These are phyloP conservation scores for Mycena vitilis DNA, from an alignment of 768 basidiomycete species.

Conservation along the genomic window DNA sequence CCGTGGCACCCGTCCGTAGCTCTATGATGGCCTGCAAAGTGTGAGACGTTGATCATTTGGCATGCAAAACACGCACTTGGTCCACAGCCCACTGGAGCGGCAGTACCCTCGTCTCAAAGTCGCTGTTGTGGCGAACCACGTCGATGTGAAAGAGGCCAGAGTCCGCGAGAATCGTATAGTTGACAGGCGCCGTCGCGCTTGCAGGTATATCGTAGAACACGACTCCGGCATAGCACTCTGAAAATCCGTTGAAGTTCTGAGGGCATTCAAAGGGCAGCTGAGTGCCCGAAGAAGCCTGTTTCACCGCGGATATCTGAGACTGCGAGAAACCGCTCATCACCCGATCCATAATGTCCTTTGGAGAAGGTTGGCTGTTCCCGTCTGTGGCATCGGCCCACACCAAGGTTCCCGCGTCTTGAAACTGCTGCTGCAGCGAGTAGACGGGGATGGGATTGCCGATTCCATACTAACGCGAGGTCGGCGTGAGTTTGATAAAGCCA, in stretches of 20 bases:
- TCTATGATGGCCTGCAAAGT: slow-evolving; percentile 73
- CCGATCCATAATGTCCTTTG: slow-evolving; percentile 68
- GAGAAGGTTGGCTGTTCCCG: slow-evolving; percentile 63
- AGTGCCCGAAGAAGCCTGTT: slow-evolving; percentile 56
- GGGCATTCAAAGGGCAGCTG: slow-evolving; percentile 72
- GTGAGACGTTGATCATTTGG: slow-evolving; percentile 5
- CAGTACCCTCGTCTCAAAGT: slow-evolving; percentile 74
- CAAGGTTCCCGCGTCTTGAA: slow-evolving; percentile 63
- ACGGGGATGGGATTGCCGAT: slow-evolving; percentile 69
- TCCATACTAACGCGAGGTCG: slow-evolving; percentile 61
- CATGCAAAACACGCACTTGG: slow-evolving; percentile 55
- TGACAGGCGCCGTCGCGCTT: slow-evolving; percentile 52
- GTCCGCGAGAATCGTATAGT: slow-evolving; percentile 80
- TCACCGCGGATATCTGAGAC: slow-evolving; percentile 60
- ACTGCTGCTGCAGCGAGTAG: slow-evolving; percentile 57
- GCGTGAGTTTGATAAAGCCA: not conserved
- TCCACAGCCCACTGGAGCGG: slow-evolving; percentile 86
- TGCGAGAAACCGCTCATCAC: slow-evolving; percentile 65
- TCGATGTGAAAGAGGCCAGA: slow-evolving; percentile 73
- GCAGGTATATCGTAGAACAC: slow-evolving; percentile 69
- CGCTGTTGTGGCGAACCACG: slow-evolving; percentile 72
- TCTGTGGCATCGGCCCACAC: slow-evolving; percentile 80
- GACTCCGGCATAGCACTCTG: slow-evolving; percentile 77
- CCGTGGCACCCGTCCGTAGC: slow-evolving; percentile 66
- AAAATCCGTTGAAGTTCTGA: slow-evolving; percentile 78